These are phyloP conservation scores for Candida taoyuanica DNA, from an alignment of 805 yeast genomes.

Conservation along the genomic window DNA sequence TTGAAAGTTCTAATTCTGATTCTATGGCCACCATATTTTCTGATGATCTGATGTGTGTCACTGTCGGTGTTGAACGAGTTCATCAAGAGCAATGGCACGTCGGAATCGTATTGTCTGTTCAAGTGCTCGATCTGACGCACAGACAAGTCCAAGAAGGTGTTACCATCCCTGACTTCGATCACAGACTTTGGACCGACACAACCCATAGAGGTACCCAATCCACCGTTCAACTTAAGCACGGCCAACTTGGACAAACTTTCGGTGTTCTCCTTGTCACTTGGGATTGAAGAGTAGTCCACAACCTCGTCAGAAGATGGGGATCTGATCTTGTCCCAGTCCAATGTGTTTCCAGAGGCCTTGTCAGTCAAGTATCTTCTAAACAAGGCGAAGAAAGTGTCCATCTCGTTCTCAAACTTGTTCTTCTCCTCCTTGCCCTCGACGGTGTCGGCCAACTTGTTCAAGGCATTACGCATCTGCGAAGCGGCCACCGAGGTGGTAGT, in stretches of 20 bases:
- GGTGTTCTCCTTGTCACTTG: slow-evolving; percentile 31
- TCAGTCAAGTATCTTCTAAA: slow-evolving; percentile 90
- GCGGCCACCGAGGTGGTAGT: slow-evolving; percentile 95
- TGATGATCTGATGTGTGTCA: slow-evolving; percentile 91
- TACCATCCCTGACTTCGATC: slow-evolving; percentile 98
- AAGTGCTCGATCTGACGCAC: slow-evolving; percentile 96
- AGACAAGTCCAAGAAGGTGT: slow-evolving; percentile 90
- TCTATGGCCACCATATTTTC: slow-evolving; percentile 95
- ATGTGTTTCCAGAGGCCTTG: slow-evolving; percentile 76
- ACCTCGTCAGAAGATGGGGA: slow-evolving; percentile 91
- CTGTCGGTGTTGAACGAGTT: slow-evolving; percentile 97
- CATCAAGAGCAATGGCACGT: slow-evolving; percentile 95
- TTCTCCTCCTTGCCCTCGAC: slow-evolving; percentile 47
- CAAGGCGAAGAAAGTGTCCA: slow-evolving; percentile 91
- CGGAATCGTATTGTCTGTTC: slow-evolving; percentile 84
- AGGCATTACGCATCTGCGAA: slow-evolving; percentile 94
- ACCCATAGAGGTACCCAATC: slow-evolving; percentile 98
- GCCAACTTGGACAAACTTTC: slow-evolving; percentile 72
- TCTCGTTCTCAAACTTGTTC: slow-evolving; percentile 72
- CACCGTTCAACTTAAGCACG: slow-evolving; percentile 95
- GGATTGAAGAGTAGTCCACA: slow-evolving; percentile 62
- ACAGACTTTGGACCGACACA: slow-evolving; percentile 99
- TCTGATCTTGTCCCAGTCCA: slow-evolving; percentile 94
- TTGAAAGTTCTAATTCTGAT: slow-evolving; percentile 93
- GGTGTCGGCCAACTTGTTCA: slow-evolving; percentile 86